Percentiles rank a stretch among this genome's conserved stretches.
phyloP scores from a whole-genome alignment of 1,284 basidiomycete genomes.

The Microbotryomycetes sp. region DNA sequence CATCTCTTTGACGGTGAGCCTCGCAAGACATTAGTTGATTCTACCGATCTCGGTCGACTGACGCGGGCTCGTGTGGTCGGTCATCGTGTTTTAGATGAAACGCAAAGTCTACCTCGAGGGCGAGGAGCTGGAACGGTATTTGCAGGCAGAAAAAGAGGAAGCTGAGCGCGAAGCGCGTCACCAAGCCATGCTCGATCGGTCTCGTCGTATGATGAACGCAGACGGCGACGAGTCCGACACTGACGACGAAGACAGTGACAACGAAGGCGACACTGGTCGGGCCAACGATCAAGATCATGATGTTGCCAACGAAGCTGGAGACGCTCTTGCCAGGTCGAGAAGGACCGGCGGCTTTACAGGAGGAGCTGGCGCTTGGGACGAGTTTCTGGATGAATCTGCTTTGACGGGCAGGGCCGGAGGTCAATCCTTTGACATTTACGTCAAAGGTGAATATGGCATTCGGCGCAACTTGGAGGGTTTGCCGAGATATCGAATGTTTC shows the following conservation, averaged over 20 bases:
- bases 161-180: slow-evolving; percentile 82
- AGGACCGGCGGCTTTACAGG: slow-evolving; percentile 24
- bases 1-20: slow-evolving; percentile 57
- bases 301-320: slow-evolving; percentile 51
- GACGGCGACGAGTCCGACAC: slow-evolving; percentile 56
- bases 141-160: slow-evolving; percentile 67
- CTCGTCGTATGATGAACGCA: slow-evolving; percentile 80
- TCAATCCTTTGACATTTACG: slow-evolving; percentile 87
- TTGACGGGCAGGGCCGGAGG: slow-evolving; percentile 40
- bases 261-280: background rate
- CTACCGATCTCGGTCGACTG: background rate
- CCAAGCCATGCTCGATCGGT: slow-evolving; percentile 72
- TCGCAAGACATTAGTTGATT: background rate
- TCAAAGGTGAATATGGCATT: slow-evolving; percentile 67
- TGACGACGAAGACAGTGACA: slow-evolving; percentile 22
- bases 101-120: slow-evolving; percentile 69
- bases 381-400: slow-evolving; percentile 31
- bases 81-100: slow-evolving; percentile 60
- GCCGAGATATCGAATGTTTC: slow-evolving; percentile 92
- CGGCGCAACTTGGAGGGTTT: slow-evolving; percentile 58
- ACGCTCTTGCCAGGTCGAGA: slow-evolving; percentile 32
- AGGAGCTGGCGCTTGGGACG: slow-evolving; percentile 35
- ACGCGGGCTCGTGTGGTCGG: background rate
- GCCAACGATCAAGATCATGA: slow-evolving; percentile 63
- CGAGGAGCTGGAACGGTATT: slow-evolving; percentile 69